A percentile compares a stretch with the other conserved stretches of the same genome.
These are phyloP conservation scores for Neonectria sp. DNA, from an alignment of 2,329 filamentous ascomycete species.

Conservation along the genomic window DNA sequence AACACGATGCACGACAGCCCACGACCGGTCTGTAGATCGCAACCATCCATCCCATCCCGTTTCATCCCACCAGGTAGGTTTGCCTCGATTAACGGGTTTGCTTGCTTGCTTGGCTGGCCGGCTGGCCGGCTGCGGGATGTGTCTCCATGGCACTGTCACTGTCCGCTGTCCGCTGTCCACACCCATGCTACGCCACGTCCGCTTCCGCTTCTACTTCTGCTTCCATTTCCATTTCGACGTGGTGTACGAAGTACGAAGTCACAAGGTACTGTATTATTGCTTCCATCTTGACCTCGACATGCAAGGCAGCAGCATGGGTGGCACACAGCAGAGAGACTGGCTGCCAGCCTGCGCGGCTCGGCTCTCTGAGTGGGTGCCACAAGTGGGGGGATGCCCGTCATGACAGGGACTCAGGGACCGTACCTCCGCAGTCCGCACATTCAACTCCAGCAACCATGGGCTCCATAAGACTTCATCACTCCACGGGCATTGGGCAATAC, in stretches of 20 bases:
- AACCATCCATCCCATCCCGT: conserved; percentile 5
- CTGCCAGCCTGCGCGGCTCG: background rate
- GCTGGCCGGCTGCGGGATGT: background rate
- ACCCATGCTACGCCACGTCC: conserved; percentile 4
- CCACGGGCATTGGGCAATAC: background rate
- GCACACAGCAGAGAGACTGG: no score
- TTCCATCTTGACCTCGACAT: background rate
- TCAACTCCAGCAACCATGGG: background rate
- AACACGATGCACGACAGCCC: background rate
- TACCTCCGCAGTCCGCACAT: conserved; percentile 11
- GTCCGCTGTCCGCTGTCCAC: background rate
- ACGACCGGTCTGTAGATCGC: conserved; percentile 3
- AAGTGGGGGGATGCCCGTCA: conserved; percentile 9
- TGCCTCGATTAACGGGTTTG: background rate
- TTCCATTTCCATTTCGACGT: conserved; percentile 5
- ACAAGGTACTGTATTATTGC: background rate
- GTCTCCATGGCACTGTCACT: background rate
- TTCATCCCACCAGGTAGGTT: background rate
- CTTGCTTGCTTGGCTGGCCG: background rate
- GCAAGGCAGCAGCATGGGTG: background rate
- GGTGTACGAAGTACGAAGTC: background rate
- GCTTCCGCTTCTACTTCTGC: conserved; percentile 4
- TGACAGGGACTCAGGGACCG: conserved; percentile 9
- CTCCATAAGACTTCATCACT: background rate
- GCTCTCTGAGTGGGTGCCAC: conserved; percentile 6